Evolutionary conservation across 129 eudicot species (phyloP).

Genomic region (Flaveria ramosissima): DNA sequence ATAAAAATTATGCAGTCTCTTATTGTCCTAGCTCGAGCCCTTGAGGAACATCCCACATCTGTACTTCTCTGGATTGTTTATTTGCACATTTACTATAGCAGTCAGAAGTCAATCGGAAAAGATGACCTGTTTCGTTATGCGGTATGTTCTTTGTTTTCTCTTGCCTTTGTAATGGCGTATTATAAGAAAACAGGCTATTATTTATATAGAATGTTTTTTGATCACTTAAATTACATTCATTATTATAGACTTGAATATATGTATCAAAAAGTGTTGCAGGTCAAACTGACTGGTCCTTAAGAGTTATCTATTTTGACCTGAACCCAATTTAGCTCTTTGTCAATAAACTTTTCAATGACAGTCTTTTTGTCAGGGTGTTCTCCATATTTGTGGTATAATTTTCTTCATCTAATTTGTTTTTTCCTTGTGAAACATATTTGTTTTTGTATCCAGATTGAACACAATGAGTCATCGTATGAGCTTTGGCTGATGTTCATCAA

Average conservation of each 20-base stretch:
- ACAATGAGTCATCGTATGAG: conserved; percentile 58
- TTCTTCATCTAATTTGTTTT: neutral
- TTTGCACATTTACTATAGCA: conserved; percentile 65
- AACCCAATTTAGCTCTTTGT: neutral
- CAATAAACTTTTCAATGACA: neutral
- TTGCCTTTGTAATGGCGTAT: neutral
- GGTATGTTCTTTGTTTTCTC: conserved; percentile 46
- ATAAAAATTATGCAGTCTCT: conserved; percentile 53
- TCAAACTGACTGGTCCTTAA: neutral
- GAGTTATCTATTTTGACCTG: neutral
- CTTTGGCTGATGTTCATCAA: conserved; percentile 77
- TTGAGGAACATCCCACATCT: conserved; percentile 64
- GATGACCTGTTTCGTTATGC: conserved; percentile 67
- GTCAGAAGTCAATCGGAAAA: conserved; percentile 59
- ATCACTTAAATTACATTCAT: neutral
- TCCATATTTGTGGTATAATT: neutral
- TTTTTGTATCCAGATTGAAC: conserved; percentile 51
- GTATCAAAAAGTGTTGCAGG: neutral
- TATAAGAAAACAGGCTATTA: neutral
- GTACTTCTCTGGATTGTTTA: conserved; percentile 69
- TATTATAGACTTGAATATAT: neutral
- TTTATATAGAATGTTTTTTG: neutral
- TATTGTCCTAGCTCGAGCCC: conserved; percentile 61
- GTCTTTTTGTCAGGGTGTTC: neutral
- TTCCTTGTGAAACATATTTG: neutral